These are phyloP conservation scores for Gracilaria gracilis DNA, from an alignment of 23 red algal species.

Conservation along the genomic window DNA sequence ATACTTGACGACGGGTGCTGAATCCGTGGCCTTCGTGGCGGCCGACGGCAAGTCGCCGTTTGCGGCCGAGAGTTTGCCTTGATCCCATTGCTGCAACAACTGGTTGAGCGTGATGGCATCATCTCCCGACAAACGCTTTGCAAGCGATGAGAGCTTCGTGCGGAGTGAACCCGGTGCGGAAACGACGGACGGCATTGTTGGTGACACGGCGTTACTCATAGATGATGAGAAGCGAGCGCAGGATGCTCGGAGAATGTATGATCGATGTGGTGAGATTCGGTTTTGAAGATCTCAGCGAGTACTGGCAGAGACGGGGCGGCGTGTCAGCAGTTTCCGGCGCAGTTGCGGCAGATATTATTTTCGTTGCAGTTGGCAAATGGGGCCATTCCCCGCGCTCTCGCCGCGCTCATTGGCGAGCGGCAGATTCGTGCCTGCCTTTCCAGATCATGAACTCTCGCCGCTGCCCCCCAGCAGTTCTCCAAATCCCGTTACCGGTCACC, in stretches of 20 bases:
- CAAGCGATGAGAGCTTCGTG: slow-evolving; percentile 36
- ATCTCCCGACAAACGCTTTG: slow-evolving; percentile 43
- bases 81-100: slow-evolving; percentile 31
- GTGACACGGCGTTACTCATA: not conserved
- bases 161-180: slow-evolving; percentile 35
- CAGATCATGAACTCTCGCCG: not conserved
- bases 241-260: not conserved
- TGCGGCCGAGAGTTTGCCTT: slow-evolving; percentile 1
- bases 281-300: too few relatives aligned
- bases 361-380: not conserved
- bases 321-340: not conserved
- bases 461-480: not conserved
- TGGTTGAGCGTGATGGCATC: slow-evolving; percentile 36
- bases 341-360: not conserved
- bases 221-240: not conserved
- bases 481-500: not conserved
- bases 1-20: slow-evolving; percentile 33
- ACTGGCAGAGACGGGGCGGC: too few relatives aligned
- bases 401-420: not conserved
- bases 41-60: not conserved
- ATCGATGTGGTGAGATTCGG: too few relatives aligned
- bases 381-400: not conserved
- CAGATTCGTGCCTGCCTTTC: not conserved
- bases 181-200: slow-evolving; percentile 38
- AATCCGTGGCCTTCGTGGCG: not conserved